phyloP scores from a whole-genome alignment of 2,329 filamentous ascomycete genomes.

The Penicillium sp. region DNA sequence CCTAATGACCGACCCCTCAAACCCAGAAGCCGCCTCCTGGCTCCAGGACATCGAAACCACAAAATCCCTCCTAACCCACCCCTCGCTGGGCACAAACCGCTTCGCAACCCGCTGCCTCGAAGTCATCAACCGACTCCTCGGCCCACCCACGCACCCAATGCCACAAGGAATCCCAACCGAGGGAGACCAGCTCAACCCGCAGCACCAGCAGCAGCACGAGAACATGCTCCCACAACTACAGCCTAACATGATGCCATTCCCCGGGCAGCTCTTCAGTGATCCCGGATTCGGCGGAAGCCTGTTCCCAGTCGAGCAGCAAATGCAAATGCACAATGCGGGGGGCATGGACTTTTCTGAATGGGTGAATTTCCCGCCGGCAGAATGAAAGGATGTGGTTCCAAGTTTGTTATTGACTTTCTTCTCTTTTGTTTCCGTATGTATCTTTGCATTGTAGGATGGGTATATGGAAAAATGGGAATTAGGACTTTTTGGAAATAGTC shows the following conservation, averaged over 20 bases:
- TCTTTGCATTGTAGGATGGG: slow-evolving; percentile 5
- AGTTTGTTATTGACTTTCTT: background rate
- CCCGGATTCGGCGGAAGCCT: slow-evolving; percentile 27
- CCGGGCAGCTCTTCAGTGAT: slow-evolving; percentile 31
- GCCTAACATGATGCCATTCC: slow-evolving; percentile 31
- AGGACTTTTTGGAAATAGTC: background rate
- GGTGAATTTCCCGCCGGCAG: slow-evolving; percentile 30
- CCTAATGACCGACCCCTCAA: slow-evolving; percentile 36
- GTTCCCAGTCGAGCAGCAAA: slow-evolving; percentile 29
- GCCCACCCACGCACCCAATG: slow-evolving; percentile 22
- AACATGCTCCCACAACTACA: slow-evolving; percentile 11
- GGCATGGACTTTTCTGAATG: slow-evolving; percentile 36
- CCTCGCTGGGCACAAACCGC: slow-evolving; percentile 32
- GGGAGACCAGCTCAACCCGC: slow-evolving; percentile 5
- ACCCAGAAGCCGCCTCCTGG: slow-evolving; percentile 30
- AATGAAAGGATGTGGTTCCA: slow-evolving; percentile 8
- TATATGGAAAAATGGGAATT: background rate
- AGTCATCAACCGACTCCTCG: slow-evolving; percentile 32
- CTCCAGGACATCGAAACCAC: slow-evolving; percentile 36
- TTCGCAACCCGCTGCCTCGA: slow-evolving; percentile 35
- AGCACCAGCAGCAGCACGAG: slow-evolving; percentile 7
- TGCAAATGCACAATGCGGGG: slow-evolving; percentile 19
- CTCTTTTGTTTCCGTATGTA: background rate
- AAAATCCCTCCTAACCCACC: slow-evolving; percentile 33
- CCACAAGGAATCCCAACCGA: background rate